A percentile compares a stretch with the other conserved stretches of the same genome.
Conservation (phyloP, 2,329 filamentous ascomycete genomes). For the Amylocarpus encephaloides region DNA sequence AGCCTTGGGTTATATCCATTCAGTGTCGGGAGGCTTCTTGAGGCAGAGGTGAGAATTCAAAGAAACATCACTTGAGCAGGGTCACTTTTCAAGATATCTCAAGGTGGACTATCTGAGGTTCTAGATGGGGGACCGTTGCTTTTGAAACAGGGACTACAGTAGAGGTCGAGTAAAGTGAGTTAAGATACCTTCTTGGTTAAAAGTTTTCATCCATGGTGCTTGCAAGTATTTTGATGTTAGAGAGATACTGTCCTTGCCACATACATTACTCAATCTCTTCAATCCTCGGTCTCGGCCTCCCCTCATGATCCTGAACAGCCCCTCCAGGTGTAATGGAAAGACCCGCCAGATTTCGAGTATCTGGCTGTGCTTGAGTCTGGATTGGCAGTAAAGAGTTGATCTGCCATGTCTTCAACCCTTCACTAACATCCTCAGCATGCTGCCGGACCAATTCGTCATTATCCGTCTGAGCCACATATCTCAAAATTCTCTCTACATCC, state of each 20-base stretch:
- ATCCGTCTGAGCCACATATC: constrained; percentile 60
- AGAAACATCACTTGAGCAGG: no score
- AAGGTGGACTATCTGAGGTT: neutral
- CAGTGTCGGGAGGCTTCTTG: no score
- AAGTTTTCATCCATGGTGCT: no score
- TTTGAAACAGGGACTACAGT: no score
- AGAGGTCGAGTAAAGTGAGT: no score
- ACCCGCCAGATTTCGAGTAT: constrained; percentile 37
- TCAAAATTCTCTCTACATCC: constrained; percentile 56
- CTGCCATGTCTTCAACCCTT: constrained; percentile 58
- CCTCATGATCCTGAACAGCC: constrained; percentile 2
- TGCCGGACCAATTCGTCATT: constrained; percentile 61
- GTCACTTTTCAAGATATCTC: no score
- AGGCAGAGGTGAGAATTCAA: no score
- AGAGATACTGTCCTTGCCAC: neutral
- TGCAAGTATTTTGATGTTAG: neutral
- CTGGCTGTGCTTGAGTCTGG: constrained; percentile 15
- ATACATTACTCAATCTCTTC: constrained; percentile 53
- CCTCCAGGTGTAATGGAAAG: constrained; percentile 35
- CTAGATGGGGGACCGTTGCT: no score
- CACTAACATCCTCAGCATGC: constrained; percentile 60
- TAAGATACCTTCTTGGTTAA: no score
- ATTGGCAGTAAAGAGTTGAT: constrained; percentile 37
- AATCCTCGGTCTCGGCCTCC: constrained; percentile 38
- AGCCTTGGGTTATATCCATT: no score